Evolutionary conservation across 2,329 filamentous ascomycete genomes (phyloP).

Genomic region (Neurospora crassa): DNA sequence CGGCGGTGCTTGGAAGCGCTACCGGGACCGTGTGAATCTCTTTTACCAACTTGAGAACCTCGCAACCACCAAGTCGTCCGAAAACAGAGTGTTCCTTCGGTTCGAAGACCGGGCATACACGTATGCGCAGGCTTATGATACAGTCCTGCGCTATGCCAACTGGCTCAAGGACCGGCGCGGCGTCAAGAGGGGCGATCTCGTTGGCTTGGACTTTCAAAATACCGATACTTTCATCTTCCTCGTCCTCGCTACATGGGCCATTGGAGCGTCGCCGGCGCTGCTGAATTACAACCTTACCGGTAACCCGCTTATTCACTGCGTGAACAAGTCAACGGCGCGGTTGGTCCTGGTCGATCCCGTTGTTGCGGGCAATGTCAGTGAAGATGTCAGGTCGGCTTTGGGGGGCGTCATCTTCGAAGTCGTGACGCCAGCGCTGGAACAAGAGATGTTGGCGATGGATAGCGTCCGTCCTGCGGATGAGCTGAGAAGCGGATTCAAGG

Average conservation of each 20-base stretch:
- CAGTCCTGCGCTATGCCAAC: conserved; percentile 59
- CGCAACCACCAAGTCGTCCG: conserved; percentile 42
- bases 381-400: conserved; percentile 45
- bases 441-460: conserved; percentile 40
- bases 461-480: conserved; percentile 50
- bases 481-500: conserved; percentile 38
- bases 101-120: conserved; percentile 63
- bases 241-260: conserved; percentile 69
- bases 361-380: conserved; percentile 44
- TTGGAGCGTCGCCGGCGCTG: conserved; percentile 75
- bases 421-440: conserved; percentile 48
- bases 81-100: conserved; percentile 51
- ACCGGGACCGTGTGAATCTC: conserved; percentile 52
- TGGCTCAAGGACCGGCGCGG: conserved; percentile 60
- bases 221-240: conserved; percentile 69
- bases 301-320: conserved; percentile 63
- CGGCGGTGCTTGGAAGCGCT: conserved; percentile 36
- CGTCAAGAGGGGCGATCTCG: conserved; percentile 62
- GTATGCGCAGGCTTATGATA: conserved; percentile 67
- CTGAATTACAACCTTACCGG: conserved; percentile 79
- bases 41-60: conserved; percentile 68
- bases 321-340: conserved; percentile 56
- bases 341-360: conserved; percentile 60
- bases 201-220: conserved; percentile 76
- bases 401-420: conserved; percentile 47